Conservation (phyloP, 768 basidiomycete species). For the Trametes elegans region DNA sequence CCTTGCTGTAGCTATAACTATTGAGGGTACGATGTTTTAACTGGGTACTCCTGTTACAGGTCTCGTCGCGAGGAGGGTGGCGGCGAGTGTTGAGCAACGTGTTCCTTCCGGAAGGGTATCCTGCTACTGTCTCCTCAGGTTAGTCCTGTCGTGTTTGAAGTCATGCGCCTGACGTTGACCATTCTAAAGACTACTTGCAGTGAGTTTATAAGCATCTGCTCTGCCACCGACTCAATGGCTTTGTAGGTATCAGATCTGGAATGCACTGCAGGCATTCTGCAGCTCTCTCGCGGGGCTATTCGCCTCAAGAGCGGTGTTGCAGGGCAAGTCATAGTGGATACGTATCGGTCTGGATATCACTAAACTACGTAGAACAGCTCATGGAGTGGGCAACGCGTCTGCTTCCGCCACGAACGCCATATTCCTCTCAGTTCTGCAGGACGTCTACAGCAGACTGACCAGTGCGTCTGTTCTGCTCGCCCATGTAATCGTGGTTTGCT, state of each 20-base stretch:
- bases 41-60: not conserved
- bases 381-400: slow-evolving; percentile 68
- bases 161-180: not conserved
- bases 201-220: not conserved
- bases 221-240: not conserved
- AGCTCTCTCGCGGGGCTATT: slow-evolving; percentile 62
- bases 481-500: not conserved
- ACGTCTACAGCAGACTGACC: slow-evolving; percentile 59
- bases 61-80: not conserved
- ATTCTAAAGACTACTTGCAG: slow-evolving; percentile 18
- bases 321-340: slow-evolving; percentile 42
- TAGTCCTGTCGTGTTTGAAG: not conserved
- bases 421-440: slow-evolving; percentile 63
- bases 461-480: slow-evolving; percentile 40
- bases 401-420: slow-evolving; percentile 66
- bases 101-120: slow-evolving; percentile 65
- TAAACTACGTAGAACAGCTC: slow-evolving; percentile 38
- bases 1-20: not conserved
- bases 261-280: slow-evolving; percentile 68
- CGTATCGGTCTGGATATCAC: not conserved
- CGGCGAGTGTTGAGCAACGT: slow-evolving; percentile 38
- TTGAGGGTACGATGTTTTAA: not conserved
- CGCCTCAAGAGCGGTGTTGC: slow-evolving; percentile 64
- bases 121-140: slow-evolving; percentile 61
- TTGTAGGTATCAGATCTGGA: slow-evolving; percentile 61